Evolutionary conservation across 1,284 basidiomycete genomes (phyloP), one percentile per base, ranked within the genome.

Genomic region (Marasmius oreades): DNA sequence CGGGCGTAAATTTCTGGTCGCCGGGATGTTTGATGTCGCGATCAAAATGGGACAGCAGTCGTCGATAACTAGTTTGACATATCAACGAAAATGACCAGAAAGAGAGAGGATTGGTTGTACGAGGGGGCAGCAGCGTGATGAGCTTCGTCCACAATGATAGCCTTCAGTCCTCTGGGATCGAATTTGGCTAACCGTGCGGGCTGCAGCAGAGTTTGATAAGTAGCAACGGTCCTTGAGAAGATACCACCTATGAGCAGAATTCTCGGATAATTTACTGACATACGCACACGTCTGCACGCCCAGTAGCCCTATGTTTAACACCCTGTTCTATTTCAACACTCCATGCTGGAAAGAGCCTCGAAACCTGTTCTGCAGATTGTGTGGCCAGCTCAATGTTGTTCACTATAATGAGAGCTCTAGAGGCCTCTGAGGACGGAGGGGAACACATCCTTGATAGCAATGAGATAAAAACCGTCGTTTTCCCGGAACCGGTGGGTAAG

Each of bases 281-380:
- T 23, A 71, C 85, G 68, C 71, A 94, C 85, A 98, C 84, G 67
- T 98, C 93, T 26, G 95, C 94, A 6, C 68, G 56, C 1, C 95
- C 96, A 23, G 84, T 84, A 1, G 95, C 94, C 46, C 76, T 79
- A 62, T 92, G 79, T 64, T 85, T 88, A 12, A 67, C 64, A 2
- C 93, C 93, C 73, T 98, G 96, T 70, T 98, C 96, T 51, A 98
- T 90, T 70, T 98, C 95, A 7, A 98, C 88, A 8, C 71, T 79
- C 80, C 90, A 88, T 5, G 82, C 67, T 0, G 94, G 92, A 61
- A 89, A 86, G 24, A 92, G 72, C 23, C 73, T 71, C 59, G 75
- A 70, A 10, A 92, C 88, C 58, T 93, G 89, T 11, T 75, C 75
- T n/a, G 90, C 88, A 1, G 95, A 88, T 69, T 98, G 96, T 42